phyloP scores from a whole-genome alignment of 2,329 filamentous ascomycete genomes.

The Cercospora sp. region DNA sequence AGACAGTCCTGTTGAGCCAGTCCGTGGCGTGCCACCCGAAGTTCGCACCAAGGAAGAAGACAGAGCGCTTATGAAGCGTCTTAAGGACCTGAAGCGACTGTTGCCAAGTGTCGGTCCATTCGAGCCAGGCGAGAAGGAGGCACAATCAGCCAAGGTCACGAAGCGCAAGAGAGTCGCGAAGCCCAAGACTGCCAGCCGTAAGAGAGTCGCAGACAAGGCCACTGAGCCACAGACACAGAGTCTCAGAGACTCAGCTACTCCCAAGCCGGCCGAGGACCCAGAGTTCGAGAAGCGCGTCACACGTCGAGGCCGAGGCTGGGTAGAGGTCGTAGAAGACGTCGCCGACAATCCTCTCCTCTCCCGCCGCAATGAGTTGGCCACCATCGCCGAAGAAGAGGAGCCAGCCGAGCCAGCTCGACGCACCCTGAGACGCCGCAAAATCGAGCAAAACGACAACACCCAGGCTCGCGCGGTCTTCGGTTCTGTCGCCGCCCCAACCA shows the following conservation, averaged over 20 bases:
- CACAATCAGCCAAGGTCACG: background rate
- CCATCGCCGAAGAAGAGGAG: background rate
- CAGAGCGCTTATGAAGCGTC: background rate
- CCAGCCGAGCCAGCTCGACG: background rate
- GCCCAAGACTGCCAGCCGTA: background rate
- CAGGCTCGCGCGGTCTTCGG: slow-evolving; percentile 4
- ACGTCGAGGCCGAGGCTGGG: slow-evolving; percentile 26
- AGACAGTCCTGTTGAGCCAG: background rate
- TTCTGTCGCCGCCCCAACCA: background rate
- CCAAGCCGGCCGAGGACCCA: slow-evolving; percentile 4
- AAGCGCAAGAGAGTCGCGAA: background rate
- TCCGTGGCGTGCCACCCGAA: background rate
- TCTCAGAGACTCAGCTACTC: background rate
- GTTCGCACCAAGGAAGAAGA: background rate
- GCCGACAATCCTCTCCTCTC: background rate
- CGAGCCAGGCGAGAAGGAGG: background rate
- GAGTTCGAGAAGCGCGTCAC: slow-evolving; percentile 21
- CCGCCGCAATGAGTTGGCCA: background rate
- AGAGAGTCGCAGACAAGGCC: background rate
- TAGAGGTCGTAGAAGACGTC: slow-evolving; percentile 17
- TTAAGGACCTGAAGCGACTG: background rate
- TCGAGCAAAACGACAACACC: slow-evolving; percentile 12
- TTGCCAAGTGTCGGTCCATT: background rate
- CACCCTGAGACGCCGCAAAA: slow-evolving; percentile 4
- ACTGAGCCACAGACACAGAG: background rate